phyloP scores from a whole-genome alignment of 305 asterid genomes.

The Fraxinus albicans region DNA sequence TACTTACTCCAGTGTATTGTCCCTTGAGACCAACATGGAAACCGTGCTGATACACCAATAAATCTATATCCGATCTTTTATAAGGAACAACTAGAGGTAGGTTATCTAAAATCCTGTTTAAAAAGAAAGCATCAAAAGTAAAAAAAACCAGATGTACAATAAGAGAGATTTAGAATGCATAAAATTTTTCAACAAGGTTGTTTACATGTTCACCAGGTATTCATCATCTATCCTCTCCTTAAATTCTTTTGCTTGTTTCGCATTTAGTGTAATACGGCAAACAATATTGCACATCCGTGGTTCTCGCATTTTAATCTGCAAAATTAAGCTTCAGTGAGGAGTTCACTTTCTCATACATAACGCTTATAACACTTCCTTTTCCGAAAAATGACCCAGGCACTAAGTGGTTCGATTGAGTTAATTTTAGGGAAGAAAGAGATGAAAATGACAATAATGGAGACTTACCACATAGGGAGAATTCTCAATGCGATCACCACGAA shows the following conservation, averaged over 20 bases:
- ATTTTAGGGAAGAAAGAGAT: not conserved
- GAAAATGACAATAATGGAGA: slow-evolving; percentile 10
- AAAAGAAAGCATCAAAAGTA: slow-evolving; percentile 20
- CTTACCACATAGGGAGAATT: slow-evolving; percentile 81
- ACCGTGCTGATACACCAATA: slow-evolving; percentile 74
- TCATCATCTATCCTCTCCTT: slow-evolving; percentile 60
- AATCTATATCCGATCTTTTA: slow-evolving; percentile 54
- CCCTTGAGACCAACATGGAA: slow-evolving; percentile 79
- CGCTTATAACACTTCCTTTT: not conserved
- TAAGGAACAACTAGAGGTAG: slow-evolving; percentile 87
- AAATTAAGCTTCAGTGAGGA: slow-evolving; percentile 21
- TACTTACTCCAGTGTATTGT: slow-evolving; percentile 82
- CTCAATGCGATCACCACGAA: slow-evolving; percentile 94
- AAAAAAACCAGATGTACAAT: not conserved
- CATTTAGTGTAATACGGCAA: slow-evolving; percentile 13
- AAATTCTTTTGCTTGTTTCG: slow-evolving; percentile 32
- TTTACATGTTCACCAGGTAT: slow-evolving; percentile 59
- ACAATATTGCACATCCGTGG: slow-evolving; percentile 19
- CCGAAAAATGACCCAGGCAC: slow-evolving; percentile 3
- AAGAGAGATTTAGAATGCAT: slow-evolving; percentile 8
- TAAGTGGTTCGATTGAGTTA: slow-evolving; percentile 2
- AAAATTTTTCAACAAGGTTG: slow-evolving; percentile 3
- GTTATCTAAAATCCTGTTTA: slow-evolving; percentile 84
- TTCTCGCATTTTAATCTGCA: slow-evolving; percentile 53
- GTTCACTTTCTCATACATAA: slow-evolving; percentile 6